Base-by-base conservation (phyloP, 495 filamentous ascomycete species). In the Podospora pseudoanserina region DNA sequence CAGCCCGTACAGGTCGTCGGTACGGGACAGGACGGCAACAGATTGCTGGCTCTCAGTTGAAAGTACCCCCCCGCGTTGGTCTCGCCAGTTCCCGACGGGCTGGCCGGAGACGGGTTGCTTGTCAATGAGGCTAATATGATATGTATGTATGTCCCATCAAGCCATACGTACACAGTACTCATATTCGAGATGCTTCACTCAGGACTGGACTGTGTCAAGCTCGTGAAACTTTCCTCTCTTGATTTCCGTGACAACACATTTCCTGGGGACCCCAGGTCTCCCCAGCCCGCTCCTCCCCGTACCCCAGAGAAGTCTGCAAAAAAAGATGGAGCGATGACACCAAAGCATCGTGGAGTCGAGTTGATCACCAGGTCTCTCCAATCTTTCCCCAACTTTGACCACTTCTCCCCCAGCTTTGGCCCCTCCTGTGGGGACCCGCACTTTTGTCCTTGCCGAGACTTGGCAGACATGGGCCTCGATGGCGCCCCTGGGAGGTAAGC, bases 331-430 rank as follows among this genome's bases (percentile, higher is more conserved):
- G 66, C 68, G 66, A 73, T 68, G 55, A 65, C 53, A 70, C 62
- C 61, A 56, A 26, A 60, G 32, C 66, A 64, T 63, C 28, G 67
- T 57, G 59, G 54, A 32, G 39, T 49, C 55, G n/a, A 65, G 19
- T 61, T 67, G 71, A 70, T 68, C 68, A 70, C 49, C 72, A 70
- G 67, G 67, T 44, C 71, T 71, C 71, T 70, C 70, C 72, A 74
- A 76, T 34, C 66, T 71, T 71, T 76, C 70, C 74, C 74, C 74
- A 72, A 74, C 67, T 72, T 73, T 67, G 64, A 61, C 53, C 53
- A 44, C 60, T 61, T 64, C 65, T 34, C 65, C 66, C 66, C 65
- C 4, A 55, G 30, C 65, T 30, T 30, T 23, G 7, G 32, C 28
- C 60, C 49, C 30, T 19, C 59, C 23, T 28, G 30, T 39, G 32